Evolutionary conservation across 2,329 filamentous ascomycete genomes (phyloP).

Genomic region (Curvularia verruculosa): DNA sequence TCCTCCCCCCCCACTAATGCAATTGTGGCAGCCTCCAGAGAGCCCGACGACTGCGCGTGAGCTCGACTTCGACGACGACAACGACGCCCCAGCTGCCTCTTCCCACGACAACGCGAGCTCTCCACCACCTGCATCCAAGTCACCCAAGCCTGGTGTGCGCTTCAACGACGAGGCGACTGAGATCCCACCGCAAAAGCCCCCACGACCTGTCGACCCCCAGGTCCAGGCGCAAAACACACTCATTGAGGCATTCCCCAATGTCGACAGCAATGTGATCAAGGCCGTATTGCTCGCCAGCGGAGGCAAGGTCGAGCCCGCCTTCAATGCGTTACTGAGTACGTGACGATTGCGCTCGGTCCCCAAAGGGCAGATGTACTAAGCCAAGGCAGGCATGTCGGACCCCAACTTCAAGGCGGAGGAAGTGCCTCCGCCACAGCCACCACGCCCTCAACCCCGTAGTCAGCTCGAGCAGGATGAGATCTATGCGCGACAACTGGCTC

Average conservation of each 20-base stretch:
- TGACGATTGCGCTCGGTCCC: conserved; percentile 7
- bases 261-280: conserved; percentile 81
- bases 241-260: conserved; percentile 89
- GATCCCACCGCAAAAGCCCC: conserved; percentile 76
- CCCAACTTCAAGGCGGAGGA: conserved; percentile 58
- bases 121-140: conserved; percentile 48
- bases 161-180: conserved; percentile 55
- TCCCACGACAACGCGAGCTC: conserved; percentile 36
- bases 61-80: conserved; percentile 64
- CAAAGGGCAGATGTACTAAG: conserved; percentile 17
- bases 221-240: conserved; percentile 87
- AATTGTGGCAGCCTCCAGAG: conserved; percentile 26
- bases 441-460: conserved; percentile 74
- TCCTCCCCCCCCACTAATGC: conserved; percentile 8
- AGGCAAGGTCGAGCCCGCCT: conserved; percentile 88
- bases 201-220: conserved; percentile 78
- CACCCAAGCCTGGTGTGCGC: conserved; percentile 53
- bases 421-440: conserved; percentile 75
- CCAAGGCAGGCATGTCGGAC: conserved; percentile 58
- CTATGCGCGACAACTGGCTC: conserved; percentile 89
- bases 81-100: conserved; percentile 50
- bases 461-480: conserved; percentile 91
- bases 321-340: conserved; percentile 88
- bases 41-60: conserved; percentile 60
- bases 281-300: conserved; percentile 86